Conservation (phyloP, 306 rosid genomes). For the Dryas octopetala region DNA sequence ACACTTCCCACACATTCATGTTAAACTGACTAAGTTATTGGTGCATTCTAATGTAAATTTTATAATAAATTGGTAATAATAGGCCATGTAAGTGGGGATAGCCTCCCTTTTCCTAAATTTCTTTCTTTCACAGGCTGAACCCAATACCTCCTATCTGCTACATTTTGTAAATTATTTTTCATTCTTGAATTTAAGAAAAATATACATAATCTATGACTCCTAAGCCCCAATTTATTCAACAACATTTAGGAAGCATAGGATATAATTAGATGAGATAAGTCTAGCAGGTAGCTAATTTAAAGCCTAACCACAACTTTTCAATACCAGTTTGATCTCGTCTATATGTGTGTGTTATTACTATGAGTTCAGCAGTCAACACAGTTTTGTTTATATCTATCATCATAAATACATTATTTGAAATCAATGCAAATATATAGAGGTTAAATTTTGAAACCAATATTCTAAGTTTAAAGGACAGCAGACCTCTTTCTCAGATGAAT, state of each 20-base stretch:
- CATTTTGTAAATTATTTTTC: background rate
- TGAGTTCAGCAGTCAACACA: background rate
- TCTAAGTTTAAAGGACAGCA: conserved; percentile 28
- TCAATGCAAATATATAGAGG: conserved; percentile 22
- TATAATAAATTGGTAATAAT: background rate
- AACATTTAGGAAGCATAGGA: background rate
- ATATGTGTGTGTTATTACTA: background rate
- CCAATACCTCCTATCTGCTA: background rate
- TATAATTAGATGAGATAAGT: too few species aligned
- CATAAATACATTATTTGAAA: background rate
- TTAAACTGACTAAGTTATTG: background rate
- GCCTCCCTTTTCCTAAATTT: background rate
- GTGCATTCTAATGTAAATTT: background rate
- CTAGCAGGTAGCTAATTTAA: background rate
- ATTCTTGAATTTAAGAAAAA: background rate
- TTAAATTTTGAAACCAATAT: conserved; percentile 12
- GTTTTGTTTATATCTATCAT: background rate
- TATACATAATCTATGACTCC: background rate
- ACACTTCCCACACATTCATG: background rate
- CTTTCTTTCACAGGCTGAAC: background rate
- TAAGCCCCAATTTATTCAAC: background rate
- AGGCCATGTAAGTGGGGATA: background rate
- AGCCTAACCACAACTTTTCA: background rate
- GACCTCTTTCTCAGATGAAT: conserved; percentile 61
- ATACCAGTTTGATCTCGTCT: background rate